Evolutionary conservation across 2,329 filamentous ascomycete genomes (phyloP), one percentile per base, ranked within the genome.

Genomic region (Aspergillus novofumigatus): DNA sequence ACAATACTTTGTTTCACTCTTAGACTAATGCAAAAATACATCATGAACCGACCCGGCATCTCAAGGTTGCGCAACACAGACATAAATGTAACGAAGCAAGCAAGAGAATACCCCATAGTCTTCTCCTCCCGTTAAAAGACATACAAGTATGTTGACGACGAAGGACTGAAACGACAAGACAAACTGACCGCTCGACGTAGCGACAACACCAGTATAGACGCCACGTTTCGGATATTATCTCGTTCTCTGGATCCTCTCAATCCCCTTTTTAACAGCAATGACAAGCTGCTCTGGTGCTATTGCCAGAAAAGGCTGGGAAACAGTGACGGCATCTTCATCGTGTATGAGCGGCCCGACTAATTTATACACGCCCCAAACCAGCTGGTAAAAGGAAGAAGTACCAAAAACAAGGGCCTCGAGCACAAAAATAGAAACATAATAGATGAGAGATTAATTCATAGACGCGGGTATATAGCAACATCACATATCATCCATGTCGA

Each of bases 401-500:
- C n/a, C n/a, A 28, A 49, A 4, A 28, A 48, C 20, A 23, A 53
- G 49, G 17, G 38, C 28, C 25, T 26, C 25, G 17, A 23, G 42
- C 48, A 53, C 59, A 54, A 59, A 41, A 54, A 56, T 56, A 56
- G 42, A 35, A 14, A 54, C 49, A 21, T 49, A 29, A 52, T 47
- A 55, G 54, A 42, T 42, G 57, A 52, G 49, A 42, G 29, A 41
- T 44, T 49, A 38, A 48, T 52, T 32, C 10, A 50, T 49, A 58
- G 51, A 59, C 52, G 54, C 49, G 64, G 63, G 62, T 65, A 67
- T 66, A 64, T 55, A 62, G 49, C 58, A 61, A 56, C 49, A 58
- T 58, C 44, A 60, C 55, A 53, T 58, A 58, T 56, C 57, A 57
- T 56, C 42, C 49, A 38, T 45, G 42, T 45, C 44, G 23, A 47